These are phyloP conservation scores for Tricholoma hemisulphureum DNA, from an alignment of 768 basidiomycete genomes.

Conservation along the genomic window DNA sequence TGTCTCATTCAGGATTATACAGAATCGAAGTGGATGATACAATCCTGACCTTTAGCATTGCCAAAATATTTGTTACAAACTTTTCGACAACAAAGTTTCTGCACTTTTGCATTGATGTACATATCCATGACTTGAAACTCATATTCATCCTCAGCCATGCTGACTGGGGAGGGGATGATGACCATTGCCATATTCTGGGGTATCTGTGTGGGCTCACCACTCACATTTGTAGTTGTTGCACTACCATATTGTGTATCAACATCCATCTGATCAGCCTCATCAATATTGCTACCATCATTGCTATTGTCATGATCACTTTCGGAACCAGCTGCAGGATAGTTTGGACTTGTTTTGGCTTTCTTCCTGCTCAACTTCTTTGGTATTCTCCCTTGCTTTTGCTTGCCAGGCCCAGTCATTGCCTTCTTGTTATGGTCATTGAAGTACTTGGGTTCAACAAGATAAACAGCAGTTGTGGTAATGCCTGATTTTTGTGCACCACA, in stretches of 20 bases:
- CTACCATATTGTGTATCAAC: too few relatives aligned
- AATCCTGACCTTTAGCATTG: not conserved
- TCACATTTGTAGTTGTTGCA: too few relatives aligned
- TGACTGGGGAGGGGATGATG: not conserved
- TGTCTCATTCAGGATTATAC: not conserved
- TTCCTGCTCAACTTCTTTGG: too few relatives aligned
- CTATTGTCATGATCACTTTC: not conserved
- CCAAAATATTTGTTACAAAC: not conserved
- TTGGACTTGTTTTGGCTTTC: not conserved
- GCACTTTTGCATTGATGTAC: not conserved
- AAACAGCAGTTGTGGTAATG: conserved; percentile 7
- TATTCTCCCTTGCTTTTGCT: not conserved
- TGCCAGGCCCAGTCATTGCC: not conserved
- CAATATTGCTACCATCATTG: not conserved
- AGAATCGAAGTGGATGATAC: not conserved
- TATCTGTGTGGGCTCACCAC: too few relatives aligned
- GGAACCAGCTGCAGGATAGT: not conserved
- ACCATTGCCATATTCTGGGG: too few relatives aligned
- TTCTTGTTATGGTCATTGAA: conserved; percentile 8
- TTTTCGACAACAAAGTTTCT: not conserved
- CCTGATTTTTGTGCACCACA: conserved; percentile 6
- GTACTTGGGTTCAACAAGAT: conserved; percentile 13
- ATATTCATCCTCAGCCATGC: not conserved
- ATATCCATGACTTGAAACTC: not conserved
- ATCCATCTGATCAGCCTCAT: not conserved